Percentiles rank a stretch among this genome's conserved stretches.
phyloP scores from a whole-genome alignment of 1,139 yeast species.

The Blastobotrys ciferrii region DNA sequence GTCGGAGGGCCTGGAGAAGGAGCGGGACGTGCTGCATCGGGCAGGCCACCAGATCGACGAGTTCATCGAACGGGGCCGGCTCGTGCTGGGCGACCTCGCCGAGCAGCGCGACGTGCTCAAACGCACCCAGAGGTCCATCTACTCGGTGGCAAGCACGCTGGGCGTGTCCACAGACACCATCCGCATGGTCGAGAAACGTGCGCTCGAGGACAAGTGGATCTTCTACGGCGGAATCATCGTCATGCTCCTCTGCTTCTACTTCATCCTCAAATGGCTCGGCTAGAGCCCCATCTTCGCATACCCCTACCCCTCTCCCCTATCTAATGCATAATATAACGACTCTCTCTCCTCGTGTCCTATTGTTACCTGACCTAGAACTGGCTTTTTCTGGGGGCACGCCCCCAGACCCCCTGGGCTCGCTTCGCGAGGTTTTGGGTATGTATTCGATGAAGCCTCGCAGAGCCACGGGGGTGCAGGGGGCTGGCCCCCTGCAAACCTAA shows the following conservation, averaged over 20 bases:
- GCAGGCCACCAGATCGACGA: slow-evolving; percentile 85
- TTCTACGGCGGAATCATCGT: slow-evolving; percentile 74
- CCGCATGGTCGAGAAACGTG: slow-evolving; percentile 73
- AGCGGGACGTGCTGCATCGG: slow-evolving; percentile 59
- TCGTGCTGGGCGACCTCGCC: slow-evolving; percentile 80
- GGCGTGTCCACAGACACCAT: slow-evolving; percentile 90
- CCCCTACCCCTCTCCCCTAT: too few species aligned
- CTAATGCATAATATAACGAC: neutral
- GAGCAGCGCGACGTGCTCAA: slow-evolving; percentile 76
- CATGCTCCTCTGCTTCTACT: slow-evolving; percentile 66
- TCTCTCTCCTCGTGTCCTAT: too few species aligned
- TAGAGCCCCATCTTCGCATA: too few species aligned
- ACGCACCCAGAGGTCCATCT: slow-evolving; percentile 62
- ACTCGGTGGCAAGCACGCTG: slow-evolving; percentile 68
- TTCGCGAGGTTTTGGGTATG: too few species aligned
- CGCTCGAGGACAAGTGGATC: slow-evolving; percentile 84
- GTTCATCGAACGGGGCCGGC: slow-evolving; percentile 84
- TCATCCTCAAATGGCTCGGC: slow-evolving; percentile 64
- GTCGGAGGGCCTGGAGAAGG: slow-evolving; percentile 68
- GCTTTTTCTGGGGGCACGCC: too few species aligned
- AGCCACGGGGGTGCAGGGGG: too few species aligned
- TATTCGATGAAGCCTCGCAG: too few species aligned
- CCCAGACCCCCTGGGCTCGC: too few species aligned
- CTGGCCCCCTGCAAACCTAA: too few species aligned
- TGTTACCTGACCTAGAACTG: too few species aligned